A percentile compares a stretch with the other conserved stretches of the same genome.
phyloP scores from a whole-genome alignment of 2,329 filamentous ascomycete genomes.

The Cladosporium sp. region DNA sequence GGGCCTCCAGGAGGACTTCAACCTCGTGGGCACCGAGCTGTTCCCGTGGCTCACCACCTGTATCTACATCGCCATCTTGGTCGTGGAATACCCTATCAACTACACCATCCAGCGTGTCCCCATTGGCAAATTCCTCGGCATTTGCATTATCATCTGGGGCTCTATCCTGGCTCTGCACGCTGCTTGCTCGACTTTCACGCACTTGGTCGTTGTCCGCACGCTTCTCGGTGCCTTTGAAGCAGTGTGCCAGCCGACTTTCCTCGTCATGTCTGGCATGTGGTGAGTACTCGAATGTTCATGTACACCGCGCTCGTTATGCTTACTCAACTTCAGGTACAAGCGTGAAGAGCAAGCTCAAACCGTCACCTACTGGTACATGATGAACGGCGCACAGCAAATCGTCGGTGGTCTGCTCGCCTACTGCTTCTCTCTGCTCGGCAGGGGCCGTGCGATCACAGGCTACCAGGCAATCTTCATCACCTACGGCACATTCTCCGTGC shows the following conservation, averaged over 20 bases:
- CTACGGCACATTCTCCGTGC: conserved; percentile 63
- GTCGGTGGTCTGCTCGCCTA: conserved; percentile 69
- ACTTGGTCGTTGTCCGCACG: conserved; percentile 61
- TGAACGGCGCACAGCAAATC: conserved; percentile 56
- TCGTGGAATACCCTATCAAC: conserved; percentile 72
- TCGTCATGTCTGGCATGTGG: conserved; percentile 69
- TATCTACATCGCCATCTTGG: conserved; percentile 70
- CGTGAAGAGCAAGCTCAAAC: conserved; percentile 65
- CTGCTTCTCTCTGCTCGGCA: conserved; percentile 41
- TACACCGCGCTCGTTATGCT: not conserved
- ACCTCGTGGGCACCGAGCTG: conserved; percentile 47
- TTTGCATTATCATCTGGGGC: conserved; percentile 67
- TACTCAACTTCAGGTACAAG: conserved; percentile 49
- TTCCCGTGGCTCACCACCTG: conserved; percentile 73
- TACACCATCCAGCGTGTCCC: conserved; percentile 62
- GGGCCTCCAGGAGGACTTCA: conserved; percentile 52
- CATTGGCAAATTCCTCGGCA: conserved; percentile 60
- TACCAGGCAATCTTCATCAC: conserved; percentile 70
- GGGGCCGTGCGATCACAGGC: conserved; percentile 33
- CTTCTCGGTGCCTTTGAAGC: conserved; percentile 72
- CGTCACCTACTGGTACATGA: conserved; percentile 65
- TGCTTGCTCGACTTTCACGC: conserved; percentile 60
- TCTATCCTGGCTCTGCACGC: conserved; percentile 61
- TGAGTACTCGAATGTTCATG: not conserved
- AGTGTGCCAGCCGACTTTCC: conserved; percentile 66